Evolutionary conservation across 1,284 basidiomycete species (phyloP).

Genomic region (Boletus mariae): DNA sequence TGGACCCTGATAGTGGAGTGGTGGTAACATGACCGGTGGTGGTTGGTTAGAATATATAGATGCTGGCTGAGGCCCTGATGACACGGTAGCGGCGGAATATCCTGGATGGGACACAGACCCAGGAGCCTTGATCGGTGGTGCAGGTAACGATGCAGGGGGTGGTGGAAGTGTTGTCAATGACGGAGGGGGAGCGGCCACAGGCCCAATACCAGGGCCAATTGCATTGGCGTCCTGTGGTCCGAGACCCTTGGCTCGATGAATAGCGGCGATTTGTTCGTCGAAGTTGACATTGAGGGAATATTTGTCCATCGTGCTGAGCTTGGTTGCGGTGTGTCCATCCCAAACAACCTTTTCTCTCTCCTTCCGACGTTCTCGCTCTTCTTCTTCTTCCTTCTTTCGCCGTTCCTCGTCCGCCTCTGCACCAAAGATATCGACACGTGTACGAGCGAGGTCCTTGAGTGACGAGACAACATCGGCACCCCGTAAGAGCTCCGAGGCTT

Average conservation of each 20-base stretch:
- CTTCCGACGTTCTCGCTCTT: slow-evolving; percentile 71
- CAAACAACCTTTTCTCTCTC: slow-evolving; percentile 91
- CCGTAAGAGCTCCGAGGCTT: slow-evolving; percentile 83
- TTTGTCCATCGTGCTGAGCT: slow-evolving; percentile 83
- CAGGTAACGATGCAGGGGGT: slow-evolving; percentile 61
- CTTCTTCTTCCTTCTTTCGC: slow-evolving; percentile 81
- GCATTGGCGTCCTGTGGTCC: slow-evolving; percentile 75
- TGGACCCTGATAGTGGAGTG: slow-evolving; percentile 76
- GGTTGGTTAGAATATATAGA: slow-evolving; percentile 52
- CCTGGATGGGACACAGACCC: slow-evolving; percentile 41
- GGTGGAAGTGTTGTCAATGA: slow-evolving; percentile 57
- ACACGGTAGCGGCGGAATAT: slow-evolving; percentile 71
- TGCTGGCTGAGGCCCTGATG: slow-evolving; percentile 77
- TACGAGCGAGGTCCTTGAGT: slow-evolving; percentile 84
- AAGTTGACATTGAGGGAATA: slow-evolving; percentile 89
- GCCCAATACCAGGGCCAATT: slow-evolving; percentile 82
- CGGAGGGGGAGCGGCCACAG: slow-evolving; percentile 64
- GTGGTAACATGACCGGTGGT: slow-evolving; percentile 75
- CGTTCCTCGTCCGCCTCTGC: slow-evolving; percentile 86
- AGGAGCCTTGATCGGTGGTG: slow-evolving; percentile 50
- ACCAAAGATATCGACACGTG: slow-evolving; percentile 93
- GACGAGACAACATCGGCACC: slow-evolving; percentile 92
- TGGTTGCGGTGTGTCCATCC: slow-evolving; percentile 93
- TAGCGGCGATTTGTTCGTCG: slow-evolving; percentile 92
- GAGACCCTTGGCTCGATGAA: slow-evolving; percentile 85